A percentile compares a stretch with the other conserved stretches of the same genome.
Conservation (phyloP, 2,329 filamentous ascomycete genomes). For the Fusarium newnesense region DNA sequence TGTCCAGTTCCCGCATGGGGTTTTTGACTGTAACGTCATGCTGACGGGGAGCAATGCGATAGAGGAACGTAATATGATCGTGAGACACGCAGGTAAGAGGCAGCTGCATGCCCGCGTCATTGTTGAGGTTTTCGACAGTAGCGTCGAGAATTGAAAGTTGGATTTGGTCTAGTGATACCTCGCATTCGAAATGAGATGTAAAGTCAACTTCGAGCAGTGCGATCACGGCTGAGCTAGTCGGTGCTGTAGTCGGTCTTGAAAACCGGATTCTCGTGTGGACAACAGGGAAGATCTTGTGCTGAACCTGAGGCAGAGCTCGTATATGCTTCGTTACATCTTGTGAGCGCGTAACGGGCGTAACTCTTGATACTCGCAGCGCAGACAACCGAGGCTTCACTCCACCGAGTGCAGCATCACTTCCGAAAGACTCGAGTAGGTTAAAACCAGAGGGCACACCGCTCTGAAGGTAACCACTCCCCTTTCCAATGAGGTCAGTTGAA, state of each 20-base stretch:
- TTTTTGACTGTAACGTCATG: constrained; percentile 58
- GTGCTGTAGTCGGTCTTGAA: constrained; percentile 68
- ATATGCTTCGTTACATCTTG: constrained; percentile 72
- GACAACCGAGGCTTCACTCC: constrained; percentile 75
- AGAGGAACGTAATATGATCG: constrained; percentile 81
- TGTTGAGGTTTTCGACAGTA: constrained; percentile 67
- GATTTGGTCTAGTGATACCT: constrained; percentile 70
- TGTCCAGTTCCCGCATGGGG: constrained; percentile 63
- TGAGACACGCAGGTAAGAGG: constrained; percentile 73
- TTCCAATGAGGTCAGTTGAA: constrained; percentile 41
- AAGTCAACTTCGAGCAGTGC: constrained; percentile 80
- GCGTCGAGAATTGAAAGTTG: constrained; percentile 67
- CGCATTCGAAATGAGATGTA: constrained; percentile 74
- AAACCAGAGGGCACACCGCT: constrained; percentile 75
- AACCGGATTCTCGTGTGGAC: constrained; percentile 80
- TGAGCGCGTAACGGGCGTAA: constrained; percentile 72
- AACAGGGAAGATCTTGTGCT: constrained; percentile 73
- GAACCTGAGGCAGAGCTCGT: constrained; percentile 69
- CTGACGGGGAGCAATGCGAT: constrained; percentile 68
- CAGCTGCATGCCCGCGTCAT: constrained; percentile 58
- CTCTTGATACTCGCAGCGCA: constrained; percentile 77
- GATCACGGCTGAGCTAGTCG: constrained; percentile 70
- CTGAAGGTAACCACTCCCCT: constrained; percentile 71
- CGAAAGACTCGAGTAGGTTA: constrained; percentile 81
- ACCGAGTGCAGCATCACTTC: constrained; percentile 70